phyloP scores from a whole-genome alignment of 208 protist genomes.

The Acanthamoeba pearcei region DNA sequence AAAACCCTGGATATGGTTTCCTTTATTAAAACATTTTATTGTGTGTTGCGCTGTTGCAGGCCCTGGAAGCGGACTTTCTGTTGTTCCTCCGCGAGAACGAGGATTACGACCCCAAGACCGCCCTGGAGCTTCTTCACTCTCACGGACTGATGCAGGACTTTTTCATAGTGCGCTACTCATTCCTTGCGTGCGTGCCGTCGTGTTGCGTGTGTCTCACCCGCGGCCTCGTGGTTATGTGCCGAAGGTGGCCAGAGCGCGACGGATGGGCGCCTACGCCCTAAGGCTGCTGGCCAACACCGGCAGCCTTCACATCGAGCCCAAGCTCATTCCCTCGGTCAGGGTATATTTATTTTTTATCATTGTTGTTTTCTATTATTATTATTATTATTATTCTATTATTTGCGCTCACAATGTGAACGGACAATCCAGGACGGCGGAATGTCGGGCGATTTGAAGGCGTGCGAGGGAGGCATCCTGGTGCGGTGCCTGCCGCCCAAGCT shows the following conservation, averaged over 20 bases:
- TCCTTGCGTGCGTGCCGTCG: neutral
- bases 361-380: too few species aligned
- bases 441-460: neutral
- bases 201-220: too few species aligned
- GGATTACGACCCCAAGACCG: constrained; percentile 36
- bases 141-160: constrained; percentile 14
- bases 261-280: neutral
- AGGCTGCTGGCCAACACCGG: neutral
- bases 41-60: neutral
- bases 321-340: neutral
- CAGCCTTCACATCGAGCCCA: constrained; percentile 19
- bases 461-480: constrained; percentile 29
- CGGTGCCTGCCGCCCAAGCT: constrained; percentile 19
- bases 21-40: neutral
- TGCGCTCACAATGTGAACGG: neutral
- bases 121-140: neutral
- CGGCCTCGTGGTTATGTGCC: too few species aligned
- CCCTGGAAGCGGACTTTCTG: neutral
- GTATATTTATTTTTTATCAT: neutral
- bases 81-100: constrained; percentile 17
- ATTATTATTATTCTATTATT: too few species aligned
- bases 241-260: neutral
- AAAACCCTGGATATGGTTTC: too few species aligned
- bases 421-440: neutral
- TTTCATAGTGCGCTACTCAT: neutral